phyloP scores from a whole-genome alignment of 176 grass and related monocot species.

The Typha latifolia region DNA sequence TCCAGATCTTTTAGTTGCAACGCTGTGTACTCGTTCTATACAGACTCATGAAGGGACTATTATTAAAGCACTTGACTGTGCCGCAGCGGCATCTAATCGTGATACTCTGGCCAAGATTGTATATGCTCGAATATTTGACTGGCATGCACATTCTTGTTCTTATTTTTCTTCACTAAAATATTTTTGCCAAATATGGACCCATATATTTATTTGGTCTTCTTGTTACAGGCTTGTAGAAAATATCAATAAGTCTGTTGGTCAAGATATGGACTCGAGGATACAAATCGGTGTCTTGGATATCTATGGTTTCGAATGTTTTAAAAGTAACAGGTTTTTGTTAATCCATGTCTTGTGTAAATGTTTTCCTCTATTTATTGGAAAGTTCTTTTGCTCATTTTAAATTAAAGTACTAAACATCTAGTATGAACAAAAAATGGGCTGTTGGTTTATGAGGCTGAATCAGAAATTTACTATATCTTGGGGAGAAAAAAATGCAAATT shows the following conservation, averaged over 20 bases:
- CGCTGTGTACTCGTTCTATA: slow-evolving; percentile 80
- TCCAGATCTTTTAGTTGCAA: slow-evolving; percentile 61
- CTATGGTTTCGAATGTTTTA: slow-evolving; percentile 98
- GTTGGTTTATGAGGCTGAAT: too few relatives aligned
- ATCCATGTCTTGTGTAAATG: neutral
- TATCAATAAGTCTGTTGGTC: slow-evolving; percentile 98
- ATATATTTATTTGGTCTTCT: neutral
- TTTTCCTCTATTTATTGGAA: neutral
- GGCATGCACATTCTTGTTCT: slow-evolving; percentile 38
- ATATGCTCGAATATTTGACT: slow-evolving; percentile 93
- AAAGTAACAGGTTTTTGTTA: slow-evolving; percentile 65
- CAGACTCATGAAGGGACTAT: slow-evolving; percentile 91
- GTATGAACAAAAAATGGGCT: too few relatives aligned
- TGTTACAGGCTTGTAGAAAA: slow-evolving; percentile 82
- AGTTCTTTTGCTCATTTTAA: too few relatives aligned
- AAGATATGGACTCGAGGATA: slow-evolving; percentile 80
- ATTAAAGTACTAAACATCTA: too few relatives aligned
- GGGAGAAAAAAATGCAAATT: too few relatives aligned
- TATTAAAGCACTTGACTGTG: slow-evolving; percentile 79
- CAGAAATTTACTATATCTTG: too few relatives aligned
- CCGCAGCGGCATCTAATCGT: slow-evolving; percentile 75
- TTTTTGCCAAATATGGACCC: neutral
- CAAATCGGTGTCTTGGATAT: slow-evolving; percentile 99
- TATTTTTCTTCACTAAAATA: slow-evolving; percentile 8
- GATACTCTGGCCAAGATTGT: slow-evolving; percentile 92